A percentile compares a stretch with the other conserved stretches of the same genome.
These are phyloP conservation scores for Mimosa pudica DNA, from an alignment of 306 rosid genomes.

Conservation along the genomic window DNA sequence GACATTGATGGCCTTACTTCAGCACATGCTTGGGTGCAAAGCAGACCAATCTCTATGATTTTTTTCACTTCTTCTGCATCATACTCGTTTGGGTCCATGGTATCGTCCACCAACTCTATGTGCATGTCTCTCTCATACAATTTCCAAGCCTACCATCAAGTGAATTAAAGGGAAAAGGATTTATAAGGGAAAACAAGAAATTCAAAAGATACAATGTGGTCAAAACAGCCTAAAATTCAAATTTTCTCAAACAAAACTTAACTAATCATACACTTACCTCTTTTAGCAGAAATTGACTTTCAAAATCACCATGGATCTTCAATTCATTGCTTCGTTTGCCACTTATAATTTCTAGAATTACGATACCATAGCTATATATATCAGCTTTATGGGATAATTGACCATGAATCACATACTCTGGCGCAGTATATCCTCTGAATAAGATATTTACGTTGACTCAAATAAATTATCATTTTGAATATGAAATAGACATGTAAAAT, in stretches of 20 bases:
- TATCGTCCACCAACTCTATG: background rate
- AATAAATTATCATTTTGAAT: too few species aligned
- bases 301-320: conserved; percentile 27
- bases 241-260: background rate
- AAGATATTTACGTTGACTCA: background rate
- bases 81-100: background rate
- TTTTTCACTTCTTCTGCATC: conserved; percentile 1
- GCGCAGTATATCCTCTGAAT: conserved; percentile 69
- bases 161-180: background rate
- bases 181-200: background rate
- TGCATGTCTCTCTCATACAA: conserved; percentile 40
- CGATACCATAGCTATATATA: conserved; percentile 62
- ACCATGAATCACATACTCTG: conserved; percentile 74
- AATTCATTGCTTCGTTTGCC: conserved; percentile 53
- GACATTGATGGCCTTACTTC: conserved; percentile 66
- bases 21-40: conserved; percentile 63
- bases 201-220: background rate
- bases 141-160: conserved; percentile 56
- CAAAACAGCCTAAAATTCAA: background rate
- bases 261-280: background rate
- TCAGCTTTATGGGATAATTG: conserved; percentile 70
- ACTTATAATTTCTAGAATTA: conserved; percentile 63
- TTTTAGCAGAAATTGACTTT: conserved; percentile 31
- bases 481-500: background rate
- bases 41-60: conserved; percentile 29